Conservation (phyloP, 495 filamentous ascomycete genomes). For the Penicillium lividum region DNA sequence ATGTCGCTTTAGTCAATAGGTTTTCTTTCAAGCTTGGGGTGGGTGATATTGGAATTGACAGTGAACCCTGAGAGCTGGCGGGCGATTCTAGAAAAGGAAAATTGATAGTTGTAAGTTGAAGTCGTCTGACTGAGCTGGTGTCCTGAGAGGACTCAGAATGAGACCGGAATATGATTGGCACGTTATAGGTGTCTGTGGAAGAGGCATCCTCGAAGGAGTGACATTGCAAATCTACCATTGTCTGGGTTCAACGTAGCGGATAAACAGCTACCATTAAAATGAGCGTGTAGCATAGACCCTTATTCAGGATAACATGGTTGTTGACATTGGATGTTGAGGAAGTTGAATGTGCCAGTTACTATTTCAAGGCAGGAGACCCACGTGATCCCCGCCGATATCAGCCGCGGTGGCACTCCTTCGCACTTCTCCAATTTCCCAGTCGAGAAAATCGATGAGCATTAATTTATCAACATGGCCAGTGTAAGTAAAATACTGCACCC, state of each 20-base stretch:
- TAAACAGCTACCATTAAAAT: slow-evolving; percentile 16
- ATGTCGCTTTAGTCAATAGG: background rate
- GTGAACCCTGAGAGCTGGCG: slow-evolving; percentile 17
- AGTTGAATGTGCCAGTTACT: slow-evolving; percentile 3
- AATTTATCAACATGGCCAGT: slow-evolving; percentile 38
- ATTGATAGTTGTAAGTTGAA: slow-evolving; percentile 25
- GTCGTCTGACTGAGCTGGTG: slow-evolving; percentile 11
- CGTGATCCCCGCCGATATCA: slow-evolving; percentile 10
- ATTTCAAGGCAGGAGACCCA: slow-evolving; percentile 3
- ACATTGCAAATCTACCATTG: slow-evolving; percentile 28
- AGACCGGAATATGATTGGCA: slow-evolving; percentile 13
- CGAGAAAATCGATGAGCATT: background rate
- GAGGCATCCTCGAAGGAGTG: slow-evolving; percentile 30
- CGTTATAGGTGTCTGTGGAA: slow-evolving; percentile 13
- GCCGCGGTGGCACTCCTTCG: slow-evolving; percentile 6
- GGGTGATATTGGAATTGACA: slow-evolving; percentile 2
- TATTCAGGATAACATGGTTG: background rate
- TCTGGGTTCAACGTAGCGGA: slow-evolving; percentile 9
- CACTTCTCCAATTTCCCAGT: slow-evolving; percentile 7
- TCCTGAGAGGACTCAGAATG: slow-evolving; percentile 18
- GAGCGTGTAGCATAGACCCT: slow-evolving; percentile 19
- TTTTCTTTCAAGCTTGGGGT: slow-evolving; percentile 17
- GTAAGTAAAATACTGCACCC: slow-evolving; percentile 32
- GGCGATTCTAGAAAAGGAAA: slow-evolving; percentile 21
- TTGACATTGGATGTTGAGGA: background rate